Evolutionary conservation across 1,284 basidiomycete genomes (phyloP), one percentile per base, ranked within the genome.

Genomic region (Entoloma clypeatum): DNA sequence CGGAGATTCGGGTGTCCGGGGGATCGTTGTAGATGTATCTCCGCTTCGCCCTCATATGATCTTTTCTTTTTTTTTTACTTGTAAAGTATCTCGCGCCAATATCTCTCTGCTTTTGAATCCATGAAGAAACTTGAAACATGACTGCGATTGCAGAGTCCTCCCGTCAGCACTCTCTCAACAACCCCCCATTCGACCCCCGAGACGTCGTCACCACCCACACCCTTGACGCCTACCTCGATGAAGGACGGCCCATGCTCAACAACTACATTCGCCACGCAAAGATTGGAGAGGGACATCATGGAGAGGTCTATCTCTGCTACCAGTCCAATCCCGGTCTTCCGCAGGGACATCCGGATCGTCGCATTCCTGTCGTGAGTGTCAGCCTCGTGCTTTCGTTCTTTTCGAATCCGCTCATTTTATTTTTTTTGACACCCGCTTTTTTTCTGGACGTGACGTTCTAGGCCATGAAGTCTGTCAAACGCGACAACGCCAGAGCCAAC

Each of bases 391-490:
- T 43, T 9, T 24, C 16, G n/a, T 6, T 24, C 19, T 18, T 5
- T 28, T 27, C 9, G 8, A 26, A 17, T 26, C 40, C 31, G 21
- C 28, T 22, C 17, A 39, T 24, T 13, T 34, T n/a, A 33, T 21
- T 30, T 13, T 19, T 36, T n/a, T n/a, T n/a, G n/a, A n/a, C n/a
- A n/a, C n/a, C n/a, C n/a, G n/a, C n/a, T n/a, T n/a, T n/a, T n/a
- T n/a, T n/a, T n/a, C n/a, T n/a, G n/a, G n/a, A n/a, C n/a, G n/a
- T n/a, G n/a, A 31, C 39, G 40, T 39, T 41, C 33, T 58, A 91
- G 86, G 89, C 89, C 6, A 88, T 92, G 74, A 92, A 92, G 61
- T 81, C 81, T 18, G 83, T 92, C 21, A 79, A 81, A 39, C 61
- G 70, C 9, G 62, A 68, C 45, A 68, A 68, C 41, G 62, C 62